Base-by-base conservation (phyloP, 257 asterid genomes). In the Leptodermis oblonga region DNA sequence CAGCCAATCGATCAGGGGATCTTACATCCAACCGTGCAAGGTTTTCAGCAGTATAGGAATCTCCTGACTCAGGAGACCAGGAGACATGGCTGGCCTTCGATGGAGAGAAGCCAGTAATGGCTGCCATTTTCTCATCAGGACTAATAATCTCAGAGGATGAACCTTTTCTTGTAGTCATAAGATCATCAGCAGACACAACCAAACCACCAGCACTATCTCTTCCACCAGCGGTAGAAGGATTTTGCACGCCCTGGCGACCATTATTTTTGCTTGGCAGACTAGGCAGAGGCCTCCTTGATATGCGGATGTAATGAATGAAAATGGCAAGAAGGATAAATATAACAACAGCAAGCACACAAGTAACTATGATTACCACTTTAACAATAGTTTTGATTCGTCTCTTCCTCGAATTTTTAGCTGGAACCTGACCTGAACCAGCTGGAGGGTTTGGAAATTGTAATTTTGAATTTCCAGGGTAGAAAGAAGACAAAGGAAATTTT, bases 41-140 rank as follows among this genome's bases (percentile, higher is more conserved):
- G 75, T 80, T 86, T 59, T 88, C 99, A 7, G 85, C 85, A 17
- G 87, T 71, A 34, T 78, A 85, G 20, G 97, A 88, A 67, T 90
- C 97, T 18, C 96, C 96, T 0, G 99, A 90, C 73, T 82, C 96
- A 0, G 99, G 97, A 0, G 99, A 93, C 97, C 96, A 90, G 33
- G 96, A 90, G 78, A 87, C 84, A 67, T 82, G 95, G 85, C 97
- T 87, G 15, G 77, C 76, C 77, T 93, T 93, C 6, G 96, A 83
- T 59, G 99, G 99, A 66, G 97, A 90, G 79, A 90, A 84, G 62
- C 96, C 97, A 3, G 92, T 85, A 31, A 80, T 65, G 1, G 84
- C 89, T 5, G 86, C 87, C 76, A 77, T 53, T 81, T 92, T 90
- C 79, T 88, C 95, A 41, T 87, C 96, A 3, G 95, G 87, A 33